Base-by-base conservation (phyloP, 257 asterid species). In the Linaria vulgaris region DNA sequence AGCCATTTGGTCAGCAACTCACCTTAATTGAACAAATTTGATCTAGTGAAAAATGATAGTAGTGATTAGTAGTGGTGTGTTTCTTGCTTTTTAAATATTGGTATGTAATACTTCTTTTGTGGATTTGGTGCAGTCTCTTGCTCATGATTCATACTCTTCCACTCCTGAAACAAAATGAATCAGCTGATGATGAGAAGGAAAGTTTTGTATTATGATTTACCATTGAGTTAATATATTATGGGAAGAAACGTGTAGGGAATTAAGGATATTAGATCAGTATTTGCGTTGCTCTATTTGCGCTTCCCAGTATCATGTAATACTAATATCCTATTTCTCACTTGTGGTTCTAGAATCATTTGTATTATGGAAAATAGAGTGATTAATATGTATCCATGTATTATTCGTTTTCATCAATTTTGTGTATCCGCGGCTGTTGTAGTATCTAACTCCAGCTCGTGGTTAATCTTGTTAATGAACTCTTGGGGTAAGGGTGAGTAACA, bases 81-180 rank as follows among this genome's bases (percentile, higher is more conserved):
- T 9, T 10, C 56, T 20, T 38, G 37, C 24, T 48, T 69, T 16
- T 56, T 38, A 27, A 24, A 20, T 63, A 12, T 14, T n/a, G 12
- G 20, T 55, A 63, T 79, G 58, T 76, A 55, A 14, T 34, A 9
- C 16, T n/a, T 34, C 6, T 57, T 16, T 17, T 55, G 39, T 2
- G 31, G 48, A n/a, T 44, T 38, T 68, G 72, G 47, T 83, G 87
- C 86, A 87, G 95, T 82, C 92, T 48, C 82, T 87, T 71, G 95
- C 95, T 56, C 95, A 87, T 64, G 95, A 87, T 73, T 62, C 86
- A 14, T 81, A 80, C 70, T 82, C 92, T 71, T 75, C 68, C 50
- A 68, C 64, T 64, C 51, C 79, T 44, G 60, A 8, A 54, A 71
- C 59, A 37, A 17, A 72, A 63, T 43, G 76, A 60, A 49, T 56